A percentile compares a stretch with the other conserved stretches of the same genome.
These are phyloP conservation scores for Corrigiola litoralis DNA, from an alignment of 179 eudicot genomes.

Conservation along the genomic window DNA sequence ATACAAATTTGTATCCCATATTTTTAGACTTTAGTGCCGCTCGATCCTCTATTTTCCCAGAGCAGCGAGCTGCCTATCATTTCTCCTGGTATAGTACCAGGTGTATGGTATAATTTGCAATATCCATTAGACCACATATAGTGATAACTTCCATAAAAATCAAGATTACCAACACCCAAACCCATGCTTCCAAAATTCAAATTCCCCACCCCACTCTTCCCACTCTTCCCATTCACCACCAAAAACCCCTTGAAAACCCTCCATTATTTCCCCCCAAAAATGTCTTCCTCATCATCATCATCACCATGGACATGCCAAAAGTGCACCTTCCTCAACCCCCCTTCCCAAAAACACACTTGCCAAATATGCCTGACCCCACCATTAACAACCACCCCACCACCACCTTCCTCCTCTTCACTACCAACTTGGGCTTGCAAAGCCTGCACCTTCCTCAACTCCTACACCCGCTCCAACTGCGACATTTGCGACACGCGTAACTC, in stretches of 20 bases:
- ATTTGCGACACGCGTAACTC: constrained; percentile 59
- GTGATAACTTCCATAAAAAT: neutral
- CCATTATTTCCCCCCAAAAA: neutral
- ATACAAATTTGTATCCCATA: too few relatives aligned
- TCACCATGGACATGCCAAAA: constrained; percentile 60
- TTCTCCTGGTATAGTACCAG: too few relatives aligned
- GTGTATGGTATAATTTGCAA: neutral
- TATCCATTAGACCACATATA: neutral
- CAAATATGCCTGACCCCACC: constrained; percentile 49
- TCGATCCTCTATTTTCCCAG: too few relatives aligned
- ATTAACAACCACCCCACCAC: constrained; percentile 4
- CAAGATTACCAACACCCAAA: neutral
- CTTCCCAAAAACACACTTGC: constrained; percentile 50
- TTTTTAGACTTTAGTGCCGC: too few relatives aligned
- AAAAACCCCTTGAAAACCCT: constrained; percentile 39
- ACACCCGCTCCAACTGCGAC: constrained; percentile 42
- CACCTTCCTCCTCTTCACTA: constrained; percentile 23
- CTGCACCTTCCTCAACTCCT: constrained; percentile 80
- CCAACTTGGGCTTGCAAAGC: constrained; percentile 68
- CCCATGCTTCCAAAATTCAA: constrained; percentile 23
- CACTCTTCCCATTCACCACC: neutral
- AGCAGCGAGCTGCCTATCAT: too few relatives aligned
- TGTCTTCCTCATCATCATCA: constrained; percentile 17
- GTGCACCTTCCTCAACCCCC: constrained; percentile 82
- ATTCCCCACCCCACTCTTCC: constrained; percentile 1